Conservation (phyloP, 345 rosid species). For the Trapa bicornis region DNA sequence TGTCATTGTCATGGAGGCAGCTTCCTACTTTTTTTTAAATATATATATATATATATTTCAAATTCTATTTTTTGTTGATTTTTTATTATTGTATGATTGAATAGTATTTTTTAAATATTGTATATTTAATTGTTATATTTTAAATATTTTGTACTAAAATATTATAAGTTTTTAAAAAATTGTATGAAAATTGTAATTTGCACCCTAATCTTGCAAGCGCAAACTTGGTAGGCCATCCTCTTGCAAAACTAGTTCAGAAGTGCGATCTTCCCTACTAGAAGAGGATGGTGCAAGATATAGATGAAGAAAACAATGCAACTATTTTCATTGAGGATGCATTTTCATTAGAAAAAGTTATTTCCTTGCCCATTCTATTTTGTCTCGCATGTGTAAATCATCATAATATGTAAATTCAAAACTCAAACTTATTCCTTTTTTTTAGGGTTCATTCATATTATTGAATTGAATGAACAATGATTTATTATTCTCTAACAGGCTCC, state of each 20-base stretch:
- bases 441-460: neutral
- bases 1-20: too few relatives aligned
- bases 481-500: too few relatives aligned
- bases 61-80: too few relatives aligned
- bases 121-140: too few relatives aligned
- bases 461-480: neutral
- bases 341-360: neutral
- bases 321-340: neutral
- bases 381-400: neutral
- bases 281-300: slow-evolving; percentile 2
- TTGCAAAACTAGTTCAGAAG: slow-evolving; percentile 29
- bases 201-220: slow-evolving; percentile 10
- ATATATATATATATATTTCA: too few relatives aligned
- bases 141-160: too few relatives aligned
- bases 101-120: too few relatives aligned
- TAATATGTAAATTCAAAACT: neutral
- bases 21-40: too few relatives aligned
- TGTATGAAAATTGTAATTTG: too few relatives aligned
- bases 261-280: slow-evolving; percentile 8
- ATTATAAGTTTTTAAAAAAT: too few relatives aligned
- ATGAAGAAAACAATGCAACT: neutral
- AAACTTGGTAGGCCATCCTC: slow-evolving; percentile 34
- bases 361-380: neutral
- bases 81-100: too few relatives aligned
- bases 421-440: neutral